Evolutionary conservation across 805 yeast species (phyloP).

Genomic region (Hanseniaspora guilliermondii): DNA sequence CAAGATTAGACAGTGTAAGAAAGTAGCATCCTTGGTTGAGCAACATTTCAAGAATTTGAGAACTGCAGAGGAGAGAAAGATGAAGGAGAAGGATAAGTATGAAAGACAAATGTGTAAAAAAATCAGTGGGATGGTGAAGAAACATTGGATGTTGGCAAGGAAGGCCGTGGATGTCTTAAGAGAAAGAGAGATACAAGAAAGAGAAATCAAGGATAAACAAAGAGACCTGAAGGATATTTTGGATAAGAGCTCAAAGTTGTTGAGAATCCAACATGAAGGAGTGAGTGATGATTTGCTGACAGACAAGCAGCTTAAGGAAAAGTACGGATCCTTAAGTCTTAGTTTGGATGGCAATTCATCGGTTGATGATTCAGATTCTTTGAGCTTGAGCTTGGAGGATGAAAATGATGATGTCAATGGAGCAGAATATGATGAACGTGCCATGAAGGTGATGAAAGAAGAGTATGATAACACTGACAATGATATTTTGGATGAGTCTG

Average conservation of each 20-base stretch:
- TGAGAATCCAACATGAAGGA: constrained; percentile 54
- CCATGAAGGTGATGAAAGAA: constrained; percentile 11
- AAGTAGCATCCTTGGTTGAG: constrained; percentile 71
- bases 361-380: not conserved
- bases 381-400: constrained; percentile 6
- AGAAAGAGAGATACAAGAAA: constrained; percentile 64
- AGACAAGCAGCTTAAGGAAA: constrained; percentile 33
- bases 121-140: constrained; percentile 73
- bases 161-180: constrained; percentile 65
- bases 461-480: not conserved
- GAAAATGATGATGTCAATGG: constrained; percentile 14
- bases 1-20: constrained; percentile 55
- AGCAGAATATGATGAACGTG: constrained; percentile 16
- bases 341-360: constrained; percentile 11
- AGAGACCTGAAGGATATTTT: constrained; percentile 77
- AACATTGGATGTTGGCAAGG: constrained; percentile 81
- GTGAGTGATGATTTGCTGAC: constrained; percentile 22
- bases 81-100: constrained; percentile 61
- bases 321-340: constrained; percentile 28
- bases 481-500: constrained; percentile 7
- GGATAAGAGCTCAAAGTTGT: constrained; percentile 78
- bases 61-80: constrained; percentile 77
- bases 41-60: constrained; percentile 72
- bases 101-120: constrained; percentile 61
- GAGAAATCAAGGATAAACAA: constrained; percentile 68